A percentile compares a stretch with the other conserved stretches of the same genome.
Conservation (phyloP, 148 eudicot genomes). For the Rhododendron mucronatum region DNA sequence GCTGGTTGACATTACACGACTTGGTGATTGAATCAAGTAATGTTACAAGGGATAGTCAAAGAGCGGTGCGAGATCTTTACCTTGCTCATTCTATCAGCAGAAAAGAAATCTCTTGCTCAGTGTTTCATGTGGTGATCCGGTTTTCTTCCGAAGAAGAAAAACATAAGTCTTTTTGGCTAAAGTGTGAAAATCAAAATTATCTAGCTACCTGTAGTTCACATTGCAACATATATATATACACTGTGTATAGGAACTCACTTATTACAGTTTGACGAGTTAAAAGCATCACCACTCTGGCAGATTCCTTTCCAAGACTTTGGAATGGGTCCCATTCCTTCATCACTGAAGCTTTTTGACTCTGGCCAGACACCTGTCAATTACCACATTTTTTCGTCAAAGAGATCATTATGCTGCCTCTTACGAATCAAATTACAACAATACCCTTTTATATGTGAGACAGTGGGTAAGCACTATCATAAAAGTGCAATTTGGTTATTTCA, state of each 20-base stretch:
- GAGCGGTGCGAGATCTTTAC: background rate
- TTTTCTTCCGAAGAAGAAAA: background rate
- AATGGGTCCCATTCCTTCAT: slow-evolving; percentile 66
- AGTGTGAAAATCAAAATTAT: background rate
- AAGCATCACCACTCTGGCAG: slow-evolving; percentile 71
- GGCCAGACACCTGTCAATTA: slow-evolving; percentile 73
- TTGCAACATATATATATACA: background rate
- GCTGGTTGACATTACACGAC: background rate
- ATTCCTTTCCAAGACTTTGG: slow-evolving; percentile 84
- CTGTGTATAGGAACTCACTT: slow-evolving; percentile 35
- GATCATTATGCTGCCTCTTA: background rate
- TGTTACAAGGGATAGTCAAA: background rate
- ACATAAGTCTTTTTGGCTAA: background rate
- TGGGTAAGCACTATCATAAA: too few relatives aligned
- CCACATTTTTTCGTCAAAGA: background rate
- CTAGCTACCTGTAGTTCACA: background rate
- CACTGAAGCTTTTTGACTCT: slow-evolving; percentile 73
- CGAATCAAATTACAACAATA: too few relatives aligned
- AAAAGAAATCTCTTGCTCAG: too few relatives aligned
- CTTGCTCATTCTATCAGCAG: background rate
- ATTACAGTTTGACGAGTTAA: slow-evolving; percentile 70
- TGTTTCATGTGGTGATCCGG: too few relatives aligned
- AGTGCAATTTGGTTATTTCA: too few relatives aligned
- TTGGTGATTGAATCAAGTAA: background rate
- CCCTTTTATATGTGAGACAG: too few relatives aligned